These are phyloP conservation scores for Elongisporangium anandrum DNA, from an alignment of 352 stramenopile genomes.

Conservation along the genomic window DNA sequence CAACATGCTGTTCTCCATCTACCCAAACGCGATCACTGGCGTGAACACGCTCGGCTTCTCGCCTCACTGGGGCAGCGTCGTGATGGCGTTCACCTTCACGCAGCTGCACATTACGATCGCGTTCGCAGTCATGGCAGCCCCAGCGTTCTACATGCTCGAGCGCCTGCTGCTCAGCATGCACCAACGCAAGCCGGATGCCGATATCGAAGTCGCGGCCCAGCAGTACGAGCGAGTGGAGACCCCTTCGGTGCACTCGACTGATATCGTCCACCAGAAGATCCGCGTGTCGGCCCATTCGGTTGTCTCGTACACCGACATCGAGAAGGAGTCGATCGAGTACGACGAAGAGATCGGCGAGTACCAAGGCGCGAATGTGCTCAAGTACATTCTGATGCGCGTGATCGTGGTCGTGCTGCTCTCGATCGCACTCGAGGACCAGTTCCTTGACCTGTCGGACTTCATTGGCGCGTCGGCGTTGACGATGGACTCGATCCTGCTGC, in stretches of 20 bases:
- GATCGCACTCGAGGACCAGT: slow-evolving; percentile 35
- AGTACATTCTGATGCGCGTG: slow-evolving; percentile 40
- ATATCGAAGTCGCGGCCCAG: slow-evolving; percentile 26
- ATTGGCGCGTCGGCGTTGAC: slow-evolving; percentile 48
- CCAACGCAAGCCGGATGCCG: slow-evolving; percentile 18
- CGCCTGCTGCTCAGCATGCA: slow-evolving; percentile 40
- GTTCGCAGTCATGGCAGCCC: slow-evolving; percentile 38
- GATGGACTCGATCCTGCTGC: slow-evolving; percentile 47
- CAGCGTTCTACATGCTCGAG: slow-evolving; percentile 40
- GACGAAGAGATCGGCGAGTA: slow-evolving; percentile 40
- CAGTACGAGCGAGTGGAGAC: slow-evolving; percentile 24
- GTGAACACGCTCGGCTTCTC: slow-evolving; percentile 31
- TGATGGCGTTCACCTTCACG: slow-evolving; percentile 45
- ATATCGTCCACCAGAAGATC: slow-evolving; percentile 11
- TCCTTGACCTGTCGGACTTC: slow-evolving; percentile 52
- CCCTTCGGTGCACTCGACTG: slow-evolving; percentile 18
- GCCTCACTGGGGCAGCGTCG: slow-evolving; percentile 23
- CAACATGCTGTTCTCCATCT: slow-evolving; percentile 51
- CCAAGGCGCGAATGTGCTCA: slow-evolving; percentile 30
- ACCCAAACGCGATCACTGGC: slow-evolving; percentile 11
- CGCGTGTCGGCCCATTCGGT: slow-evolving; percentile 15
- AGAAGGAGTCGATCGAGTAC: slow-evolving; percentile 34
- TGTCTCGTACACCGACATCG: slow-evolving; percentile 22
- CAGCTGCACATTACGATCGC: slow-evolving; percentile 48
- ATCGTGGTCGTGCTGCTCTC: slow-evolving; percentile 32